phyloP scores from a whole-genome alignment of 2,329 filamentous ascomycete species.

The Xylaria sp. region DNA sequence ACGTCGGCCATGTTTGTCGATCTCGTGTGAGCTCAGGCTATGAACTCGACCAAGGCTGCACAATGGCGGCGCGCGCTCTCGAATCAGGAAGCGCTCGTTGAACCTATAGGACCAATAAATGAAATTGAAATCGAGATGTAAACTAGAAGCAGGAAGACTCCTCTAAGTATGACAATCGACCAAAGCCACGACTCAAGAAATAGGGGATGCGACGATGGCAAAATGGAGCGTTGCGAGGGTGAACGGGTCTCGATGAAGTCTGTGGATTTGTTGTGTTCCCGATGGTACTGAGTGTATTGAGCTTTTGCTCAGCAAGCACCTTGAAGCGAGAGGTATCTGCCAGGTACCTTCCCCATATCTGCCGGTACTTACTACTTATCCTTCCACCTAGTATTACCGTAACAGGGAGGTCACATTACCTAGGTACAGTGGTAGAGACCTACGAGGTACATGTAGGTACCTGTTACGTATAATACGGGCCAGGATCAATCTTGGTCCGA shows the following conservation, averaged over 20 bases:
- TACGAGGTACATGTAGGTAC: no score
- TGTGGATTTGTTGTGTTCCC: not conserved
- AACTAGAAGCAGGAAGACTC: not conserved
- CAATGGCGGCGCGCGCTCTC: conserved; percentile 14
- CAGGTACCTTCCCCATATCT: no score
- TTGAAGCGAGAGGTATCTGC: no score
- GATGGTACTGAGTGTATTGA: no score
- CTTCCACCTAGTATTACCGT: no score
- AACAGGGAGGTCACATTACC: no score
- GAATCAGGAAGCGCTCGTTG: not conserved
- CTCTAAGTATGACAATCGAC: not conserved
- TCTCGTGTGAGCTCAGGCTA: conserved; percentile 9
- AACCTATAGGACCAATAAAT: not conserved
- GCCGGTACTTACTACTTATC: no score
- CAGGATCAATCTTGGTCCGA: not conserved
- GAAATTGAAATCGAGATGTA: not conserved
- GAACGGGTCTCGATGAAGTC: not conserved
- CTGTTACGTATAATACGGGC: no score
- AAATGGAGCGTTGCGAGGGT: not conserved
- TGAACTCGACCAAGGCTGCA: conserved; percentile 21
- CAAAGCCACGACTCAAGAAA: not conserved
- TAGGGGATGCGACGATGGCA: not conserved
- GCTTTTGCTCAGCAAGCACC: no score
- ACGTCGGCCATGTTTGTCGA: conserved; percentile 79
- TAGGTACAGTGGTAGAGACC: no score